Evolutionary conservation across 176 grass and related monocot genomes (phyloP), one percentile per base, ranked within the genome.

Genomic region (barley (Hordeum vulgare)): DNA sequence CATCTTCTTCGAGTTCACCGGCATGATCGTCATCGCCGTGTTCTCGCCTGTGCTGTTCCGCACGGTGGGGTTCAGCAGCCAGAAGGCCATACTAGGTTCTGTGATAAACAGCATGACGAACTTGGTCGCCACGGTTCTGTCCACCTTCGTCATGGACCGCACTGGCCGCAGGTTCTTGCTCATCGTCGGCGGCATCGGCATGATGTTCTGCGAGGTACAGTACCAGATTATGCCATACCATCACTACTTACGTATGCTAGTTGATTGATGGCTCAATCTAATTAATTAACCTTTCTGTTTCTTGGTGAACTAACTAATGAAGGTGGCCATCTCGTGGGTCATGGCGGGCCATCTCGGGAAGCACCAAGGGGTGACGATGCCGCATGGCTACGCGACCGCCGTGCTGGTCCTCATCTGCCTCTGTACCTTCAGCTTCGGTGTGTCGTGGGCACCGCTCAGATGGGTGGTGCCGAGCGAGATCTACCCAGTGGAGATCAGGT

Each of bases 401-500:
- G 83, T 94, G 66, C 65, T 94, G 3, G 71, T 87, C 37, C 64
- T 91, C 20, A 76, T 89, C 24, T 91, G 89, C 44, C 1, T 74
- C 11, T 94, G 74, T 59, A 64, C 92, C 6, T 86, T 87, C 8
- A 86, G 83, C 60, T 94, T 91, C 45, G 89, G 92, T 1, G 45
- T 81, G 86, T 94, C 92, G 4, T 91, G 89, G 92, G 92, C 80
- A 2, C 89, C 92, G 3, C 77, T 91, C 21, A 80, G 59, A 29
- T 94, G 86, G 92, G 81, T 94, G 40, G 77, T 94, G 9, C 83
- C 81, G 9, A 78, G 84, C 27, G 89, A 94, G 81, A 94, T 91
- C 27, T 94, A 87, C 53, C 92, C 89, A 0, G 80, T 91, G n/a
- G 92, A 94, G 84, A 61, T 94, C 45, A 61, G 86, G 13, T 94